Evolutionary conservation across 2,329 filamentous ascomycete genomes (phyloP), one percentile per base, ranked within the genome.

Genomic region (Didymella segeticola): DNA sequence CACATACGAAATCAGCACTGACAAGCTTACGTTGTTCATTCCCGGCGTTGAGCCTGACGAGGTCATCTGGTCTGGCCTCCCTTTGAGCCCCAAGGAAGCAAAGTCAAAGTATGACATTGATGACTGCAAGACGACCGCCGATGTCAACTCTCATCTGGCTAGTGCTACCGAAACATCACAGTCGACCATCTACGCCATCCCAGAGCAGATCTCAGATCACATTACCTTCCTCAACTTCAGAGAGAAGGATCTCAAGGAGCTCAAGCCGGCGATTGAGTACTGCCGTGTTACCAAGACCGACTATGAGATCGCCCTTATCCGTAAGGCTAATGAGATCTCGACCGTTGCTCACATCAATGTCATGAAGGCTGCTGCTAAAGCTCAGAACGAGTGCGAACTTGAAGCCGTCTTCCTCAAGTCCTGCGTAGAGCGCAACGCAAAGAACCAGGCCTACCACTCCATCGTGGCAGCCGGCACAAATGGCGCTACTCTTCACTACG

Each of bases 51-150:
- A 96, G 64, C 85, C 91, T n/a, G 90, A 95, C 36, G 87, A 87
- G 48, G 92, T 98, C 53, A 91, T 98, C 70, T 99, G 93, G 93
- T 90, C 89, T 23, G 95, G 95, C 11, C 83, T 98, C 14, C 95
- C 93, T 0, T 79, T 96, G 56, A 90, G 87, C 29, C 78, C 83
- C 27, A 83, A 89, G 34, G 89, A 97, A 69, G 93, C 93, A 6
- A 78, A 89, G 56, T 77, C 84, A 41, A 83, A 84, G 60, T 98
- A 77, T 63, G 78, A 81, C 45, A 71, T 81, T 37, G 93, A 98
- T 72, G 80, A 85, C 29, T 91, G 93, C 59, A 83, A 84, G 53
- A 86, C 86, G 57, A 88, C 87, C 9, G 85, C 84, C 46, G 88
- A 95, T 37, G 80, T 96, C 63, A 93, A 95, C 72, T 78, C 85